These are phyloP conservation scores for Bjerkandera adusta DNA, from an alignment of 1,284 basidiomycete species.

Conservation along the genomic window DNA sequence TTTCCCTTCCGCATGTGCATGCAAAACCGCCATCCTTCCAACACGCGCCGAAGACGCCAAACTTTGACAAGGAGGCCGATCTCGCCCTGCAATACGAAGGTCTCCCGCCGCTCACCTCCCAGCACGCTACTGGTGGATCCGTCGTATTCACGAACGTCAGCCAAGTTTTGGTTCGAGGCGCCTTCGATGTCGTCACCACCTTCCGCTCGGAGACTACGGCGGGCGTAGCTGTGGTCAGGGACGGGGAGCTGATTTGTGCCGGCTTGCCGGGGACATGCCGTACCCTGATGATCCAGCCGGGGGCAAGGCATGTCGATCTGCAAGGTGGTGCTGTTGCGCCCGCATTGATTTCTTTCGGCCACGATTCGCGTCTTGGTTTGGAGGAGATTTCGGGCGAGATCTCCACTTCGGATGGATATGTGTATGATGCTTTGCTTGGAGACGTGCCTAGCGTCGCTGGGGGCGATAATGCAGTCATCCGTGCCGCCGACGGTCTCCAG, in stretches of 20 bases:
- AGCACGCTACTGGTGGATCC: constrained; percentile 30
- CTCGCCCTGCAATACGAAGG: constrained; percentile 58
- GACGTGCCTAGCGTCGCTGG: constrained; percentile 48
- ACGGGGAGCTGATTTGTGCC: constrained; percentile 43
- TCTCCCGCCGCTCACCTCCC: constrained; percentile 56
- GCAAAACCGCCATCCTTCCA: constrained; percentile 51
- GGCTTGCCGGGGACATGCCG: constrained; percentile 27
- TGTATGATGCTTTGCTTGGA: constrained; percentile 49
- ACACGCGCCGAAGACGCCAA: constrained; percentile 51
- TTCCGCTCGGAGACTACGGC: constrained; percentile 22
- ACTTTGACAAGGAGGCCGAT: constrained; percentile 58
- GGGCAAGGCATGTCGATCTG: constrained; percentile 27
- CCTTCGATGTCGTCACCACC: background rate
- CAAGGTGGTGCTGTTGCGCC: constrained; percentile 45
- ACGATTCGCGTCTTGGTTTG: constrained; percentile 34
- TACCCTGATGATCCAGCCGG: constrained; percentile 28
- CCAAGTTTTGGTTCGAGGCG: constrained; percentile 34
- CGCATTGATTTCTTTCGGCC: constrained; percentile 35
- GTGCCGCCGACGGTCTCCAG: constrained; percentile 73
- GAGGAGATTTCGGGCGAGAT: constrained; percentile 40
- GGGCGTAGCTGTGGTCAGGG: constrained; percentile 35
- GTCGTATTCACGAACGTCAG: constrained; percentile 62
- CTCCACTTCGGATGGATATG: constrained; percentile 42
- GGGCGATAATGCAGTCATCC: constrained; percentile 49
- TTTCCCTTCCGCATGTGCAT: constrained; percentile 39